These are phyloP conservation scores for Pseudogymnoascus sp. DNA, from an alignment of 2,329 filamentous ascomycete genomes.

Conservation along the genomic window DNA sequence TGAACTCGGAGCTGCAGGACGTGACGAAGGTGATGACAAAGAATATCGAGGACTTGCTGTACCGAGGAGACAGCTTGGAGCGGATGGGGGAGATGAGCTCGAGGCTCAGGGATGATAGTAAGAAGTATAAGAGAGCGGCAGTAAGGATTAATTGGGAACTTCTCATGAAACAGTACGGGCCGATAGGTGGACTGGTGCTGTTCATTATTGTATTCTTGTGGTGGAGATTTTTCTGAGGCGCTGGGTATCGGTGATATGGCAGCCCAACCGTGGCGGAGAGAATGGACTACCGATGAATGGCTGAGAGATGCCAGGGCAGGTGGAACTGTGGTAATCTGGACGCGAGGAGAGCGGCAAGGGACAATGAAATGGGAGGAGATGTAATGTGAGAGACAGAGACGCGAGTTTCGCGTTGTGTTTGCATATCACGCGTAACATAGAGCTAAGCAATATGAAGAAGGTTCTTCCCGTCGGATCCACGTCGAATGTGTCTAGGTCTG, in stretches of 20 bases:
- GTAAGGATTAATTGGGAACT: constrained; percentile 98
- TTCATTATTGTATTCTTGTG: constrained; percentile 82
- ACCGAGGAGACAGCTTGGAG: constrained; percentile 88
- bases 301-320: not conserved
- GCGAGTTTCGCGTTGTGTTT: not conserved
- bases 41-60: constrained; percentile 97
- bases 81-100: constrained; percentile 94
- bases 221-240: constrained; percentile 77
- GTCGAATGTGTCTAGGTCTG: not conserved
- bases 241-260: not conserved
- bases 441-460: not conserved
- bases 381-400: not conserved
- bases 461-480: not conserved
- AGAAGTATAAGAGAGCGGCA: constrained; percentile 87
- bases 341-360: not conserved
- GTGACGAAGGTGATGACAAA: constrained; percentile 99
- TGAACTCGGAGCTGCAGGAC: constrained; percentile 95
- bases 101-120: constrained; percentile 80
- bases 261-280: not conserved
- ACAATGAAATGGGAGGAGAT: not conserved
- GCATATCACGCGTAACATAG: constrained; percentile 1
- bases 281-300: not conserved
- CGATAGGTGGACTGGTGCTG: constrained; percentile 71
- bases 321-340: not conserved
- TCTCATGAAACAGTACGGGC: constrained; percentile 92